Conservation (phyloP, 495 filamentous ascomycete genomes). For the Choiromyces venosus region DNA sequence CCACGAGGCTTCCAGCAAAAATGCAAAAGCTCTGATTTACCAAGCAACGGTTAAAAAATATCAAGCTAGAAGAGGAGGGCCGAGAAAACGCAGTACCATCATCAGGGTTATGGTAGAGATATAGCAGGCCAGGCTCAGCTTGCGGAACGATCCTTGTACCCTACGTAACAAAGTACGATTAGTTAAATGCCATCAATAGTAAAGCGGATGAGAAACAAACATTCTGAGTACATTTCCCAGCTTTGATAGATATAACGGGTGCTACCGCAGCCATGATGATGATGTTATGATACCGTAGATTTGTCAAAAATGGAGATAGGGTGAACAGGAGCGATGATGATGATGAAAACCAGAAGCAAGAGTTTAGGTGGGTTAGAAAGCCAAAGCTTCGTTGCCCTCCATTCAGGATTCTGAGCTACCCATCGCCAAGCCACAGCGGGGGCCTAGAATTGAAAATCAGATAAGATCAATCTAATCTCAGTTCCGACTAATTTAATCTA, state of each 20-base stretch:
- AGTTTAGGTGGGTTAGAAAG: background rate
- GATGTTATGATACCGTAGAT: constrained; percentile 1
- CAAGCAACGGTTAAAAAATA: constrained; percentile 15
- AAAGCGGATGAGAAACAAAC: constrained; percentile 51
- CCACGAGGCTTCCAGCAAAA: constrained; percentile 74
- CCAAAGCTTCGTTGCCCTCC: background rate
- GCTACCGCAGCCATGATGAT: constrained; percentile 29
- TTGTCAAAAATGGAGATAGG: constrained; percentile 4
- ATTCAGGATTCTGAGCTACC: background rate
- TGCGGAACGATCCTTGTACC: constrained; percentile 64
- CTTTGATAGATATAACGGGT: constrained; percentile 95
- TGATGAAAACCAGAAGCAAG: background rate
- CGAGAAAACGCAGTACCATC: constrained; percentile 56
- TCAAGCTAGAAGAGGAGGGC: constrained; percentile 1
- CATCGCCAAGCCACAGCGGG: background rate
- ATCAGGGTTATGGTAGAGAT: constrained; percentile 69
- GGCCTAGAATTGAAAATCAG: background rate
- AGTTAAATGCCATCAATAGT: constrained; percentile 43
- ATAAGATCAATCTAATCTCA: background rate
- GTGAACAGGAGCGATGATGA: background rate
- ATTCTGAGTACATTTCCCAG: constrained; percentile 80
- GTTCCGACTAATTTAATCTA: background rate
- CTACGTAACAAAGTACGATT: constrained; percentile 45
- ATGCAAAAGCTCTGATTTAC: constrained; percentile 67
- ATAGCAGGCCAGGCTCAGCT: constrained; percentile 76